A percentile compares a stretch with the other conserved stretches of the same genome.
phyloP scores from a whole-genome alignment of 1,284 basidiomycete species.

The Termitomyces sp. region DNA sequence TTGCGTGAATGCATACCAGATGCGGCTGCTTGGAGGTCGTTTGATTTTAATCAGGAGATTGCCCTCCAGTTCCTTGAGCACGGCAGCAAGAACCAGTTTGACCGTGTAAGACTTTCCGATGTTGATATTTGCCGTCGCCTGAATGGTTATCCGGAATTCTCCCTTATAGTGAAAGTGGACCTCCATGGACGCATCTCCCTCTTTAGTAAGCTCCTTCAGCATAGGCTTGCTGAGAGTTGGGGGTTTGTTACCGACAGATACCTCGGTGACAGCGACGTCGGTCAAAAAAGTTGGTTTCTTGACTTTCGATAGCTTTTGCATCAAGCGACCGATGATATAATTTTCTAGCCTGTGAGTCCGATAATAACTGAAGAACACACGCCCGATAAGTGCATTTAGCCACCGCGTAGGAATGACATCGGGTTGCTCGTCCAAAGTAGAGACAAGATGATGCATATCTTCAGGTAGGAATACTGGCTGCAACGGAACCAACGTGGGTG shows the following conservation, averaged over 20 bases:
- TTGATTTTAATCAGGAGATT: slow-evolving; percentile 90
- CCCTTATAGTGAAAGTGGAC: slow-evolving; percentile 82
- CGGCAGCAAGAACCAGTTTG: slow-evolving; percentile 83
- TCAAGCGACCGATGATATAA: slow-evolving; percentile 83
- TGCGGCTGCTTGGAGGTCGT: slow-evolving; percentile 89
- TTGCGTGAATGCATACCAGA: slow-evolving; percentile 98
- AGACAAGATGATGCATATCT: slow-evolving; percentile 84
- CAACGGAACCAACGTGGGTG: slow-evolving; percentile 51
- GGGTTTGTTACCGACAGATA: slow-evolving; percentile 81
- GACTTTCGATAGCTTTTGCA: slow-evolving; percentile 91
- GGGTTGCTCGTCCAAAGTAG: slow-evolving; percentile 84
- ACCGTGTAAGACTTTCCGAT: slow-evolving; percentile 85
- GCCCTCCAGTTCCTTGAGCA: slow-evolving; percentile 85
- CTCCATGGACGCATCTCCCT: slow-evolving; percentile 89
- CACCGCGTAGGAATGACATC: slow-evolving; percentile 96
- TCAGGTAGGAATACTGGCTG: slow-evolving; percentile 63
- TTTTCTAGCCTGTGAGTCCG: slow-evolving; percentile 77
- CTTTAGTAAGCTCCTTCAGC: slow-evolving; percentile 91
- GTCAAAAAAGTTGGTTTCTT: slow-evolving; percentile 84
- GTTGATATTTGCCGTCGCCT: slow-evolving; percentile 84
- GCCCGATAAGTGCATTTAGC: slow-evolving; percentile 91
- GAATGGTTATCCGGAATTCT: slow-evolving; percentile 83
- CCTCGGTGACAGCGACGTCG: slow-evolving; percentile 83
- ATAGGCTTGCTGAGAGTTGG: slow-evolving; percentile 91
- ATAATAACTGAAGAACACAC: slow-evolving; percentile 90